Evolutionary conservation across 306 rosid genomes (phyloP), one percentile per base, ranked within the genome.

Genomic region (Adenanthera pavonina): DNA sequence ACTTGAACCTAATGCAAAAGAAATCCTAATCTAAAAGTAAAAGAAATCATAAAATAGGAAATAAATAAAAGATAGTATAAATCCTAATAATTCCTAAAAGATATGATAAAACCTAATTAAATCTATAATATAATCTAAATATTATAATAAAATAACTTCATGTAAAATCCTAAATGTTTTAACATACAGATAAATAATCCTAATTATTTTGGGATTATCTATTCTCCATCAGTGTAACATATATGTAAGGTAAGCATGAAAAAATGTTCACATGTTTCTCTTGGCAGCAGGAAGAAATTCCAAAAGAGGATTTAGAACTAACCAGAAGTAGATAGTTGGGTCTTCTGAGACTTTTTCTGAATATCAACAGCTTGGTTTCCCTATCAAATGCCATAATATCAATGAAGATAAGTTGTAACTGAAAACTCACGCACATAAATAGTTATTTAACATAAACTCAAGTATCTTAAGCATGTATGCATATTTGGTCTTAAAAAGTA

Each of bases 261-360:
- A 76, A 5, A 59, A 11, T 59, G 60, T 35, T 52, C 7, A 34
- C 61, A 74, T 41, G 62, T 54, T 35, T 44, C 34, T 20, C 77
- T 61, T n/a, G 67, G 49, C 33, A 64, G 74, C 61, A 78, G 38
- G 38, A 57, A 20, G n/a, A 53, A 47, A 34, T 75, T 44, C 48
- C 60, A 30, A 9, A 14, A 25, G 41, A 72, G 83, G 51, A 75
- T 78, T 80, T 30, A 74, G 71, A 78, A 82, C 95, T 83, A 85
- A 92, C 97, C 94, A 49, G 91, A 57, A 73, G 86, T 79, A 77
- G 82, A 84, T 52, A 72, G n/a, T n/a, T 77, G 84, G 78, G 82
- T 79, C 87, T 89, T 89, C 78, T 74, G 85, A 57, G 82, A 78
- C 79, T 75, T 89, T 82, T 84, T 88, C 84, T 82, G 93, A 85